phyloP scores from a whole-genome alignment of 2,329 filamentous ascomycete species.

The Chaetomium globosum region DNA sequence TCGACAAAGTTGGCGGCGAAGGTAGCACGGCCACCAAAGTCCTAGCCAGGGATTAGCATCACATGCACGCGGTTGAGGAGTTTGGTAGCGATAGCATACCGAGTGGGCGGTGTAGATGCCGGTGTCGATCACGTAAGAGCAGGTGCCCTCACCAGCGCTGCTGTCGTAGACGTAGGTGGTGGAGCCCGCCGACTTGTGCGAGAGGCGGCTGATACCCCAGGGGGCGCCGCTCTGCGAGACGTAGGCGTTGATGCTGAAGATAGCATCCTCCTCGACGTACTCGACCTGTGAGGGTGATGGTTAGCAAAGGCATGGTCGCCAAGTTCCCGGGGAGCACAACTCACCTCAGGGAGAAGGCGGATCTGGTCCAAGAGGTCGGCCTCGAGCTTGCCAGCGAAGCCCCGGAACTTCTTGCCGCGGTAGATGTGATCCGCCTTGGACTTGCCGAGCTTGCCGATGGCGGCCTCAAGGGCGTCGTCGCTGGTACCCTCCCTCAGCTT shows the following conservation, averaged over 20 bases:
- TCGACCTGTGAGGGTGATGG: conserved; percentile 36
- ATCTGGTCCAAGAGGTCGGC: conserved; percentile 34
- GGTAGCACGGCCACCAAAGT: conserved; percentile 50
- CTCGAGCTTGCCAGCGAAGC: conserved; percentile 39
- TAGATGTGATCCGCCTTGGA: conserved; percentile 37
- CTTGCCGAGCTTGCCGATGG: conserved; percentile 30
- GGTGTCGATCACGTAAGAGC: conserved; percentile 51
- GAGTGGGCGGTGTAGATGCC: conserved; percentile 49
- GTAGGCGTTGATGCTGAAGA: conserved; percentile 39
- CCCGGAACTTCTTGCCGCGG: conserved; percentile 37
- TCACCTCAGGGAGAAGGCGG: conserved; percentile 35
- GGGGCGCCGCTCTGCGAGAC: conserved; percentile 36
- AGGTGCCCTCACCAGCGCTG: conserved; percentile 39
- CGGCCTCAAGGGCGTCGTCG: conserved; percentile 37
- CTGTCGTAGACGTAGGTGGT: conserved; percentile 40
- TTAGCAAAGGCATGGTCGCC: conserved; percentile 20
- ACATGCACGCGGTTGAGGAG: not conserved
- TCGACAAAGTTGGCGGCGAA: conserved; percentile 46
- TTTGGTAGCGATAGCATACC: conserved; percentile 28
- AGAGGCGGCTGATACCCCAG: conserved; percentile 40
- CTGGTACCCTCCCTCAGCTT: conserved; percentile 47
- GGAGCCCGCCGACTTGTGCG: conserved; percentile 31
- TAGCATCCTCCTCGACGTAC: conserved; percentile 41
- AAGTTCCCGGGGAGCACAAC: not conserved
- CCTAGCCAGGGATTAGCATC: conserved; percentile 12